These are phyloP conservation scores for Colletotrichum tropicale DNA, from an alignment of 2,329 filamentous ascomycete species.

Conservation along the genomic window DNA sequence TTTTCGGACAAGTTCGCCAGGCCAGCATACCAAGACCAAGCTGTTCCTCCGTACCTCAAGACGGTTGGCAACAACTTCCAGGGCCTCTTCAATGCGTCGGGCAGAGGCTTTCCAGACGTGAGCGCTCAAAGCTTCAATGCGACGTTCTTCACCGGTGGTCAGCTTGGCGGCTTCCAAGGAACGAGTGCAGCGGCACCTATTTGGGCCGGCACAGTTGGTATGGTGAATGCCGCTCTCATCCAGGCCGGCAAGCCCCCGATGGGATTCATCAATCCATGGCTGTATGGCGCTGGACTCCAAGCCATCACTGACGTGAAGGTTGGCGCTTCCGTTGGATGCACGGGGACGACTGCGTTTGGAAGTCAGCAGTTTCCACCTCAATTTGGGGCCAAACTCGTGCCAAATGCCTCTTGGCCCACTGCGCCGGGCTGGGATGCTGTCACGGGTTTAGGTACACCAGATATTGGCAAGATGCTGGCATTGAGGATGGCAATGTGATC, in stretches of 20 bases:
- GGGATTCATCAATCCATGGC: slow-evolving; percentile 68
- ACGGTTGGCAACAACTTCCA: slow-evolving; percentile 51
- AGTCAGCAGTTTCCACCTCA: slow-evolving; percentile 13
- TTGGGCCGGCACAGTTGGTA: slow-evolving; percentile 64
- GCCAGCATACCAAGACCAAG: slow-evolving; percentile 48
- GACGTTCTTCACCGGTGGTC: slow-evolving; percentile 30
- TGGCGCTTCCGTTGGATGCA: slow-evolving; percentile 35
- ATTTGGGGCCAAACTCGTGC: slow-evolving; percentile 28
- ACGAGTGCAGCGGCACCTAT: slow-evolving; percentile 63
- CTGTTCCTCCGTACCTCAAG: slow-evolving; percentile 47
- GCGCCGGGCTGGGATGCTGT: slow-evolving; percentile 39
- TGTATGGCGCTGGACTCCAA: slow-evolving; percentile 45
- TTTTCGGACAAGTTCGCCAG: slow-evolving; percentile 51
- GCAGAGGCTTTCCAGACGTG: slow-evolving; percentile 67
- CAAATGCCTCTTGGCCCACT: slow-evolving; percentile 31
- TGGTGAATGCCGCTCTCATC: slow-evolving; percentile 67
- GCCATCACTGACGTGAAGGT: slow-evolving; percentile 41
- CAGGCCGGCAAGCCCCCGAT: slow-evolving; percentile 53
- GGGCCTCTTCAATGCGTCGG: slow-evolving; percentile 46
- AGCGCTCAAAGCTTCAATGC: slow-evolving; percentile 40
- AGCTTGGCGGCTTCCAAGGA: background rate
- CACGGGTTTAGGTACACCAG: slow-evolving; percentile 49
- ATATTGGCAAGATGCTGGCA: slow-evolving; percentile 38
- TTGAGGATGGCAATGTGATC: slow-evolving; percentile 1
- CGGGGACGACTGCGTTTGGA: slow-evolving; percentile 26